phyloP scores from a whole-genome alignment of 2,329 filamentous ascomycete genomes.

The Ciborinia camelliae region DNA sequence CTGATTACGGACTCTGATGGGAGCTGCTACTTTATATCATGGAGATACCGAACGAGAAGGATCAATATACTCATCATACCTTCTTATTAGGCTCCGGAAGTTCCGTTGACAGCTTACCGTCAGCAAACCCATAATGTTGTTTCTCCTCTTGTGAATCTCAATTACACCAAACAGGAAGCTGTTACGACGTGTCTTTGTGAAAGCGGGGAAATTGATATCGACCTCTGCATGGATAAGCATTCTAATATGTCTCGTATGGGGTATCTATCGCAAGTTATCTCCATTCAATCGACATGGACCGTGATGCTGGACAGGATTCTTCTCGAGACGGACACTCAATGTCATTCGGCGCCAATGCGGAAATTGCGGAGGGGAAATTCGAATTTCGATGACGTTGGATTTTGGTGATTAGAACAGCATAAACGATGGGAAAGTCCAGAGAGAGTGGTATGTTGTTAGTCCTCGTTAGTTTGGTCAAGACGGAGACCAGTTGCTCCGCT shows the following conservation, averaged over 20 bases:
- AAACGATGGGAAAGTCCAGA: neutral
- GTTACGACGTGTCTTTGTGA: neutral
- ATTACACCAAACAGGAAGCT: neutral
- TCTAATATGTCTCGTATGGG: neutral
- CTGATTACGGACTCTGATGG: constrained; percentile 12
- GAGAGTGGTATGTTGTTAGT: neutral
- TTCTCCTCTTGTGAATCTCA: neutral
- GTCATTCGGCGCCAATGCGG: neutral
- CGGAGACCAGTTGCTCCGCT: neutral
- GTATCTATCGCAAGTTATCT: neutral
- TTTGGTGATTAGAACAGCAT: neutral
- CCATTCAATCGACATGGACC: neutral
- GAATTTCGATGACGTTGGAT: neutral
- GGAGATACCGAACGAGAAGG: constrained; percentile 7
- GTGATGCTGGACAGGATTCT: neutral
- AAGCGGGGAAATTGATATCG: neutral
- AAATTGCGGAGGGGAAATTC: neutral
- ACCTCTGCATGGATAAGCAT: constrained; percentile 1
- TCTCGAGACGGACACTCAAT: neutral
- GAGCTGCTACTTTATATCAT: neutral
- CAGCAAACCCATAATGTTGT: neutral
- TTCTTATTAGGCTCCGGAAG: neutral
- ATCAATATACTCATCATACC: constrained; percentile 1
- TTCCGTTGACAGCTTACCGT: constrained; percentile 15
- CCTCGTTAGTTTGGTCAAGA: neutral